These are phyloP conservation scores for Aspergillus fumigatiaffinis DNA, from an alignment of 2,329 filamentous ascomycete genomes.

Conservation along the genomic window DNA sequence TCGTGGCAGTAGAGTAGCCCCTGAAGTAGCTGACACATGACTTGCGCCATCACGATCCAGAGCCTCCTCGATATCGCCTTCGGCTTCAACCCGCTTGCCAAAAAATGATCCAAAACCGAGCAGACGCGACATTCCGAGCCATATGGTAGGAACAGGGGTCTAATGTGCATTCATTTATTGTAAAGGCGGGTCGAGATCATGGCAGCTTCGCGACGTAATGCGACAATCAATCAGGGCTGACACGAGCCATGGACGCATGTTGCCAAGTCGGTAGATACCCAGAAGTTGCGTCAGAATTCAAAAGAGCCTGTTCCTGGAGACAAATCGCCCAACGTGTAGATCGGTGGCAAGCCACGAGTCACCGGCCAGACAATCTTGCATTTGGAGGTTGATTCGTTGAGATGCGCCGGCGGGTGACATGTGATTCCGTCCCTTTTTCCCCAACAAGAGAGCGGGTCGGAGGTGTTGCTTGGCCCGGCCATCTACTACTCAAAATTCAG, in stretches of 20 bases:
- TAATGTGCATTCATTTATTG: not conserved
- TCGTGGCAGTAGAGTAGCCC: constrained; percentile 39
- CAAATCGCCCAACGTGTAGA: not conserved
- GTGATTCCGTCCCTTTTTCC: constrained; percentile 10
- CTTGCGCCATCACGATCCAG: constrained; percentile 8
- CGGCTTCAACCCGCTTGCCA: constrained; percentile 8
- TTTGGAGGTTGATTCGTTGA: not conserved
- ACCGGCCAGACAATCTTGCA: not conserved
- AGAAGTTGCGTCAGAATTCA: not conserved
- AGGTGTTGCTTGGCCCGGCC: not conserved
- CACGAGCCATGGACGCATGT: not conserved
- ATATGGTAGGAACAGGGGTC: constrained; percentile 1
- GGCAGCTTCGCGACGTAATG: not conserved
- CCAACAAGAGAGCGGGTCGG: not conserved
- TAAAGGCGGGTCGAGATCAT: not conserved
- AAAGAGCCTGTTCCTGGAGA: not conserved
- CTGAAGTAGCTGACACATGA: constrained; percentile 26
- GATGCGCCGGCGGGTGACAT: constrained; percentile 5
- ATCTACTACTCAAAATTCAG: not conserved
- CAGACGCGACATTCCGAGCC: constrained; percentile 15
- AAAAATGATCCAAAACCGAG: constrained; percentile 12
- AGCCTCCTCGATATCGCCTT: constrained; percentile 3
- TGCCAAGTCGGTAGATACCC: not conserved
- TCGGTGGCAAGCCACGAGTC: not conserved
- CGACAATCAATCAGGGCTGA: not conserved